Conservation (phyloP, 2,329 filamentous ascomycete genomes). For the Aureobasidium uvarum region DNA sequence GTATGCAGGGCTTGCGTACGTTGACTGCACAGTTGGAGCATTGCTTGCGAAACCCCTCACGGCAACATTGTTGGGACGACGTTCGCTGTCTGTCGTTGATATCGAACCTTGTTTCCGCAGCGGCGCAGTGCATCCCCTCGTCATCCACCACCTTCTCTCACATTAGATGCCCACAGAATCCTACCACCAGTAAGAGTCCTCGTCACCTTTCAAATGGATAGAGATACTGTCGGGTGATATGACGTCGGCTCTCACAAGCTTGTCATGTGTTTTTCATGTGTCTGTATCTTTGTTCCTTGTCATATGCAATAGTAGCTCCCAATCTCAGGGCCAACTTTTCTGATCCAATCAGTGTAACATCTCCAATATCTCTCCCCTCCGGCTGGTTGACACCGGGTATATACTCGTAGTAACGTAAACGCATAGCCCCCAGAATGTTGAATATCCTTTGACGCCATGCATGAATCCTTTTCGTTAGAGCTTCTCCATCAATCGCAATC, state of each 20-base stretch:
- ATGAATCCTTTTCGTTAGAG: conserved; percentile 26
- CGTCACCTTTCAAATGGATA: not conserved
- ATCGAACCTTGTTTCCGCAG: conserved; percentile 9
- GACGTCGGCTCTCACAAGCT: conserved; percentile 17
- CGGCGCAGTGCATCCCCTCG: conserved; percentile 3
- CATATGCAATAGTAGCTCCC: not conserved
- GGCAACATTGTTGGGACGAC: conserved; percentile 18
- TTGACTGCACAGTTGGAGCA: not conserved
- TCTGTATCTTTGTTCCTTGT: conserved; percentile 21
- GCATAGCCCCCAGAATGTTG: conserved; percentile 24
- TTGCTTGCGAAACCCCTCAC: conserved; percentile 19
- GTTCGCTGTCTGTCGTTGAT: conserved; percentile 22
- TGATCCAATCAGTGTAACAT: conserved; percentile 22
- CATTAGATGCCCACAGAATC: not conserved
- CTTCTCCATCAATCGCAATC: conserved; percentile 15
- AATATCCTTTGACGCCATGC: conserved; percentile 20
- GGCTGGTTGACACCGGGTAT: conserved; percentile 26
- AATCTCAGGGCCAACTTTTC: not conserved
- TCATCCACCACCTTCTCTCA: not conserved
- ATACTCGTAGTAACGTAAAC: conserved; percentile 13
- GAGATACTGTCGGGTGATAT: conserved; percentile 2
- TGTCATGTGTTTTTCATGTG: conserved; percentile 23
- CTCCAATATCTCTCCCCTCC: conserved; percentile 1
- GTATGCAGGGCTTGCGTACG: conserved; percentile 3
- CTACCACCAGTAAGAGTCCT: not conserved